Conservation (phyloP, 768 basidiomycete species). For the Paxillus involutus region DNA sequence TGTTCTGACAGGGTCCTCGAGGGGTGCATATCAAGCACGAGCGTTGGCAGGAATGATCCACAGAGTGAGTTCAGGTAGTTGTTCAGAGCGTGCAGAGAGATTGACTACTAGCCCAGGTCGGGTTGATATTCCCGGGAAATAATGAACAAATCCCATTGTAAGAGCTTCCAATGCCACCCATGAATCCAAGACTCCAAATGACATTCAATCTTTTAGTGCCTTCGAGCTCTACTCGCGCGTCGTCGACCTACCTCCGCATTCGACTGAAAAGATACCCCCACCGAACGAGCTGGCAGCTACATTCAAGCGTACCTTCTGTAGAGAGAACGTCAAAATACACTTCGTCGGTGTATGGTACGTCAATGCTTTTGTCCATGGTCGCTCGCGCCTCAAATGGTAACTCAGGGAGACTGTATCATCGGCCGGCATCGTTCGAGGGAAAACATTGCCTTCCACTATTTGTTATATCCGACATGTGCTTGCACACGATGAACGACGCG, state of each 20-base stretch:
- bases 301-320: constrained; percentile 30
- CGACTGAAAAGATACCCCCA: constrained; percentile 3
- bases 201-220: constrained; percentile 16
- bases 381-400: background rate
- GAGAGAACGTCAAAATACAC: constrained; percentile 21
- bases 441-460: constrained; percentile 26
- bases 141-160: constrained; percentile 36
- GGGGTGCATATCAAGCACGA: constrained; percentile 39
- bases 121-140: constrained; percentile 32
- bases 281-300: constrained; percentile 9
- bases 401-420: constrained; percentile 41
- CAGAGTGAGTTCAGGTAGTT: constrained; percentile 9
- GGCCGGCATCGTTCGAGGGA: constrained; percentile 30
- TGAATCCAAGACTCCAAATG: background rate
- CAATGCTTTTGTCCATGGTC: too few relatives aligned
- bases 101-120: constrained; percentile 25
- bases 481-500: constrained; percentile 25
- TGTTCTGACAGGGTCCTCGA: constrained; percentile 33
- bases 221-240: constrained; percentile 27
- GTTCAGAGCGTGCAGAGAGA: background rate
- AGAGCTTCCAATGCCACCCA: background rate
- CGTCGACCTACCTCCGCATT: background rate
- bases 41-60: constrained; percentile 36
- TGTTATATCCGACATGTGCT: constrained; percentile 28
- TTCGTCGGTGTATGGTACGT: constrained; percentile 33